Percentiles rank a stretch among this genome's conserved stretches.
Conservation (phyloP, 495 filamentous ascomycete species). For the Podospora bellae-mahoneyi region DNA sequence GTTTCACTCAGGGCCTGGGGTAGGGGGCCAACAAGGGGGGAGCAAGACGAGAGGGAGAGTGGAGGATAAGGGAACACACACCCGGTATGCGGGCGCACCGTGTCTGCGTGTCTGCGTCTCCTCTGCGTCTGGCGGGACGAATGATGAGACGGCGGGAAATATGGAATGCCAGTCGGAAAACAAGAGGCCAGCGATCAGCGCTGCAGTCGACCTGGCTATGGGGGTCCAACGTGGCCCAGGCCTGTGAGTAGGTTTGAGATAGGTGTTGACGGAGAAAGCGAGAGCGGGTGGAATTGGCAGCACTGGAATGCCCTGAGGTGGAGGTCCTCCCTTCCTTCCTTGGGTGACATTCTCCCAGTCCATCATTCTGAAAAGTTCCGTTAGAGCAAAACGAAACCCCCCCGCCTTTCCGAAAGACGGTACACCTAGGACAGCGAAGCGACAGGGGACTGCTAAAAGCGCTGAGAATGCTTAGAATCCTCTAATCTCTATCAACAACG, state of each 20-base stretch:
- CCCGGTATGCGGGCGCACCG: constrained; percentile 4
- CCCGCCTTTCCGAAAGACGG: constrained; percentile 16
- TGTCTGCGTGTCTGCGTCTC: neutral
- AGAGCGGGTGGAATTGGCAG: neutral
- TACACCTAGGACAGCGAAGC: neutral
- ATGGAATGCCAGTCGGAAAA: constrained; percentile 20
- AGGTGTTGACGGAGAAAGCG: neutral
- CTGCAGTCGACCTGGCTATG: constrained; percentile 12
- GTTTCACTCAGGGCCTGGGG: neutral
- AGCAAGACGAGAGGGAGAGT: neutral
- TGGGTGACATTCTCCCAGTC: constrained; percentile 4
- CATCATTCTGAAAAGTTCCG: neutral
- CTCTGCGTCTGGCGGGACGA: constrained; percentile 13
- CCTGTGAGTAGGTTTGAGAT: neutral
- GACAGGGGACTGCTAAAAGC: constrained; percentile 10
- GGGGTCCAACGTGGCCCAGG: constrained; percentile 10
- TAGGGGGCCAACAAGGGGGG: neutral
- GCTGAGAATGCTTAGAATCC: neutral
- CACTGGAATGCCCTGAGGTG: neutral
- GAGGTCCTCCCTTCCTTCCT: constrained; percentile 5
- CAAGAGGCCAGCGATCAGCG: constrained; percentile 18
- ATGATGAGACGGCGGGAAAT: constrained; percentile 22
- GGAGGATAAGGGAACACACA: neutral
- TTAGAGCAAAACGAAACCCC: constrained; percentile 5
- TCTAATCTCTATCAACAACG: neutral